These are phyloP conservation scores for Penicillium longicatenatum DNA, from an alignment of 495 filamentous ascomycete genomes.

Conservation along the genomic window DNA sequence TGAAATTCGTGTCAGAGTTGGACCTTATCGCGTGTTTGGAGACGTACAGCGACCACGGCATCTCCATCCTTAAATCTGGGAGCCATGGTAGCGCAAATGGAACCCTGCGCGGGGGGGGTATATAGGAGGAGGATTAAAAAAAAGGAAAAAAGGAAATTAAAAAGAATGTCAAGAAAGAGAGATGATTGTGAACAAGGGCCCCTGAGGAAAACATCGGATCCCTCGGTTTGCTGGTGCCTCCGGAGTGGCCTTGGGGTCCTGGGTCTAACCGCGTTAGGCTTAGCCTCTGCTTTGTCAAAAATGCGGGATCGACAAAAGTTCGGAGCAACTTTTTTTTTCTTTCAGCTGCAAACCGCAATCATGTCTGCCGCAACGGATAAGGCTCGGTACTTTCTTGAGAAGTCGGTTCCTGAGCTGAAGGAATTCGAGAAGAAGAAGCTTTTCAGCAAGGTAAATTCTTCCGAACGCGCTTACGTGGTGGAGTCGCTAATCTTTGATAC, in stretches of 20 bases:
- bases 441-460: constrained; percentile 65
- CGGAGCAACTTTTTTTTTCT: constrained; percentile 34
- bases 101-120: constrained; percentile 24
- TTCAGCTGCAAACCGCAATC: constrained; percentile 17
- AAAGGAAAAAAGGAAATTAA: constrained; percentile 19
- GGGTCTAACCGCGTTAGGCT: constrained; percentile 24
- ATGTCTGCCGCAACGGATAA: constrained; percentile 91
- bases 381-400: constrained; percentile 90
- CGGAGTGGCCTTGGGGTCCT: constrained; percentile 20
- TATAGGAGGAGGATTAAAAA: constrained; percentile 14
- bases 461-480: constrained; percentile 1
- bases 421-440: constrained; percentile 87
- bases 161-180: constrained; percentile 40
- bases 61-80: constrained; percentile 90
- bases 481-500: constrained; percentile 6
- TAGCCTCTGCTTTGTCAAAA: constrained; percentile 27
- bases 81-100: constrained; percentile 59
- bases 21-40: constrained; percentile 17
- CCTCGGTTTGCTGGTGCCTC: constrained; percentile 20
- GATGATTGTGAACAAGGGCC: constrained; percentile 31
- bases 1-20: constrained; percentile 16
- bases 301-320: constrained; percentile 38
- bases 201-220: constrained; percentile 40
- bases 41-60: constrained; percentile 69
- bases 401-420: constrained; percentile 85